Evolutionary conservation across 176 grass and related monocot species (phyloP), one percentile per base, ranked within the genome.

Genomic region (Oryza glumipatula): DNA sequence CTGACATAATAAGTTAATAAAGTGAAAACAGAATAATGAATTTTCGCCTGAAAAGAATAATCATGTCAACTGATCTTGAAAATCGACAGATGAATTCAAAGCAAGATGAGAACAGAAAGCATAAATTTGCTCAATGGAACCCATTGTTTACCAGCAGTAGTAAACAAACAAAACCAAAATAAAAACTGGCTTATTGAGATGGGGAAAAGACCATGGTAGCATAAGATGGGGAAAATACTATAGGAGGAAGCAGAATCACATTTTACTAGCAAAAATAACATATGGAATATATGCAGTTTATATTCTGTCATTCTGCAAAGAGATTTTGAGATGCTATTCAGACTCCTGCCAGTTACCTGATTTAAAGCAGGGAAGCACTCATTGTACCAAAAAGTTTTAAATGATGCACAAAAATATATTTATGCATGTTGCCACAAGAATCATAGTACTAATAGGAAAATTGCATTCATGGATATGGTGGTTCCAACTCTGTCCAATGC

Each of bases 21-120:
- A 82, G 41, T n/a, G 68, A 63, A 64, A 60, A 73, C 36, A 82
- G n/a, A 15, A n/a, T 4, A 24, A 51, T 63, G 51, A 73, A 39
- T 21, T 73, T 45, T 51, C 28, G 43, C 39, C 49, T 19, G 52
- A 82, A 82, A 4, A 44, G 35, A 23, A 17, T 72, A 32, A 82
- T 10, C 49, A 9, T 82, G 11, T 12, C 36, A 63, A 44, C 13
- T 46, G n/a, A 41, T 46, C 51, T 64, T 21, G 38, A 82, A 82
- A 73, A 49, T 49, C 2, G 48, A 45, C 16, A 83, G 19, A 45
- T 32, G 65, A 48, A 23, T 45, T 16, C 35, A 44, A 72, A 61
- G 15, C 15, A 3, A 45, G 70, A 83, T 83, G 39, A 38, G 36
- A 38, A 63, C 8, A 65, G 30, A 19, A 54, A 82, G 24, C 19